phyloP scores from a whole-genome alignment of 345 rosid species.

The Anastatica hierochuntica region DNA sequence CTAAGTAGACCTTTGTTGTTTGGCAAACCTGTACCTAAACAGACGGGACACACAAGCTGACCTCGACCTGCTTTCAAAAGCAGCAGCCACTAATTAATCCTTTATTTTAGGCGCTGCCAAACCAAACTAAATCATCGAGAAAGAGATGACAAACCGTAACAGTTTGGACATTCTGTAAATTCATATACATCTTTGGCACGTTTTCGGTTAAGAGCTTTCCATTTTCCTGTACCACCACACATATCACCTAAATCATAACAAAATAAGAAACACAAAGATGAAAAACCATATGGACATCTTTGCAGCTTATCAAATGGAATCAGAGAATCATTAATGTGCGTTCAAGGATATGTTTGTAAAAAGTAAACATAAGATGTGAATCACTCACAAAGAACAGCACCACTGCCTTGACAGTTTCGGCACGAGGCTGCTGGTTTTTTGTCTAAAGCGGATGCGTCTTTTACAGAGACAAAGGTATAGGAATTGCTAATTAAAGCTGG shows the following conservation, averaged over 20 bases:
- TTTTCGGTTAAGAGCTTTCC: slow-evolving; percentile 94
- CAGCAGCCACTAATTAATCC: not conserved
- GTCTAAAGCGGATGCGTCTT: slow-evolving; percentile 36
- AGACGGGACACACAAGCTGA: slow-evolving; percentile 87
- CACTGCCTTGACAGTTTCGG: slow-evolving; percentile 74
- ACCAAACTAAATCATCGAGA: not conserved
- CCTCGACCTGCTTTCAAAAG: slow-evolving; percentile 59
- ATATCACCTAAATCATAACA: slow-evolving; percentile 59
- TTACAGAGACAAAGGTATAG: slow-evolving; percentile 31
- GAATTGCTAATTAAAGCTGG: slow-evolving; percentile 40
- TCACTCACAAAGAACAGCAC: slow-evolving; percentile 85
- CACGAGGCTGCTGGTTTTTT: slow-evolving; percentile 67
- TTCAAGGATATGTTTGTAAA: too few relatives aligned
- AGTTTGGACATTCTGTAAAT: slow-evolving; percentile 91
- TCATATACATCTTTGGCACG: slow-evolving; percentile 96
- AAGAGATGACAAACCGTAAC: slow-evolving; percentile 50
- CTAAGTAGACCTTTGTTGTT: slow-evolving; percentile 90
- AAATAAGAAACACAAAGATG: not conserved
- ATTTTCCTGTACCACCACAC: slow-evolving; percentile 99
- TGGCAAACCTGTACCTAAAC: slow-evolving; percentile 86
- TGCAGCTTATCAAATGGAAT: not conserved
- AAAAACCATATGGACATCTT: not conserved
- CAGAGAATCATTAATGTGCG: not conserved
- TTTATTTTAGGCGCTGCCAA: too few relatives aligned
- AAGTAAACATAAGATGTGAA: too few relatives aligned